Evolutionary conservation across 345 rosid species (phyloP).

Genomic region (Corymbia maculata): DNA sequence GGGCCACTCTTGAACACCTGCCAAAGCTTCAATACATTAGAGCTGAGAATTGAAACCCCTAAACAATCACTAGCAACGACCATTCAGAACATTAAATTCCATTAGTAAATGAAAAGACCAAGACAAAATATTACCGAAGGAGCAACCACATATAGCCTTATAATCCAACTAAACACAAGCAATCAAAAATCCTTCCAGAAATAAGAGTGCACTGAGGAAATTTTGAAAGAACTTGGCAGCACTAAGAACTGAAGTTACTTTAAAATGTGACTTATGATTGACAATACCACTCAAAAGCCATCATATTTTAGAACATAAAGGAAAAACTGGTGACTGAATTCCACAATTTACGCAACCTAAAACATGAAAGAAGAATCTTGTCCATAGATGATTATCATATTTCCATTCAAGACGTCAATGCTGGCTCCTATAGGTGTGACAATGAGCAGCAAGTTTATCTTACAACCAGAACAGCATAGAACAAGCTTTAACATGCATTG

Average conservation of each 20-base stretch:
- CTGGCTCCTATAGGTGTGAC: neutral
- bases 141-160: neutral
- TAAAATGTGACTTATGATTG: neutral
- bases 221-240: neutral
- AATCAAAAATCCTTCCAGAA: neutral
- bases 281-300: neutral
- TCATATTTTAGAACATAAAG: neutral
- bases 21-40: neutral
- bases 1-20: constrained; percentile 99
- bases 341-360: neutral
- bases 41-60: neutral
- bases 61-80: neutral
- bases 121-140: neutral
- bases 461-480: neutral
- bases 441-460: neutral
- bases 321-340: neutral
- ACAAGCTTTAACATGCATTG: neutral
- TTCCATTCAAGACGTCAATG: neutral
- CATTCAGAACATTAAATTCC: neutral
- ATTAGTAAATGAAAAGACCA: neutral
- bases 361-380: neutral
- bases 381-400: neutral
- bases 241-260: neutral
- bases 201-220: neutral
- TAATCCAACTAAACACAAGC: neutral